A percentile compares a stretch with the other conserved stretches of the same genome.
Conservation (phyloP, 2,329 filamentous ascomycete genomes). For the Fusarium ambrosium region DNA sequence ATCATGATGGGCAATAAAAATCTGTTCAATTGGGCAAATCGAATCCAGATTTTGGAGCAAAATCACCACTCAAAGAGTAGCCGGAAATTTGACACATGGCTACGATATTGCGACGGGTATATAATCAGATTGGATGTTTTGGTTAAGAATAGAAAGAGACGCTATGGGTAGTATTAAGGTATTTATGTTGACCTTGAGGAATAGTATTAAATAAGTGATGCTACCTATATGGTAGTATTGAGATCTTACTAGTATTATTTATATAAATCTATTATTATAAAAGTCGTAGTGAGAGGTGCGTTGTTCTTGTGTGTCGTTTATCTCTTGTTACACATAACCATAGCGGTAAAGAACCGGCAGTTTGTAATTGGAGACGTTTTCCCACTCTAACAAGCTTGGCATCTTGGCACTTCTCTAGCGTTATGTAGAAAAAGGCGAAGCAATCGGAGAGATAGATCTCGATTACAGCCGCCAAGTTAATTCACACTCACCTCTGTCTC, state of each 20-base stretch:
- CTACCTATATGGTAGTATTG: no score
- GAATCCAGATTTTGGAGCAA: not conserved
- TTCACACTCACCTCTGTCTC: not conserved
- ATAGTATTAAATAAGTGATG: no score
- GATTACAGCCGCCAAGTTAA: not conserved
- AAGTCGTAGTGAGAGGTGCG: not conserved
- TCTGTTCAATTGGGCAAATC: not conserved
- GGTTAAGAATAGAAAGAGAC: not conserved
- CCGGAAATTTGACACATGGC: not conserved
- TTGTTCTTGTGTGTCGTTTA: not conserved
- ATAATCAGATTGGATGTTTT: no score
- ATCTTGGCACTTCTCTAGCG: not conserved
- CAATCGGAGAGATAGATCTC: slow-evolving; percentile 4
- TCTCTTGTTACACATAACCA: not conserved
- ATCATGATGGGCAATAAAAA: not conserved
- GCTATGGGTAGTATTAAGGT: not conserved
- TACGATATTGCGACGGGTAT: not conserved
- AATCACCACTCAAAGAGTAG: not conserved
- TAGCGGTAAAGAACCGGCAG: not conserved
- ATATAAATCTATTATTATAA: not conserved
- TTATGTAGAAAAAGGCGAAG: not conserved
- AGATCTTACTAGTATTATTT: no score
- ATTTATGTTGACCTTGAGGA: not conserved
- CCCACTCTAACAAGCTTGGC: not conserved
- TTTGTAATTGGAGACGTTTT: not conserved